Evolutionary conservation across 148 eudicot species (phyloP), one percentile per base, ranked within the genome.

Genomic region (Nyssa sinensis): DNA sequence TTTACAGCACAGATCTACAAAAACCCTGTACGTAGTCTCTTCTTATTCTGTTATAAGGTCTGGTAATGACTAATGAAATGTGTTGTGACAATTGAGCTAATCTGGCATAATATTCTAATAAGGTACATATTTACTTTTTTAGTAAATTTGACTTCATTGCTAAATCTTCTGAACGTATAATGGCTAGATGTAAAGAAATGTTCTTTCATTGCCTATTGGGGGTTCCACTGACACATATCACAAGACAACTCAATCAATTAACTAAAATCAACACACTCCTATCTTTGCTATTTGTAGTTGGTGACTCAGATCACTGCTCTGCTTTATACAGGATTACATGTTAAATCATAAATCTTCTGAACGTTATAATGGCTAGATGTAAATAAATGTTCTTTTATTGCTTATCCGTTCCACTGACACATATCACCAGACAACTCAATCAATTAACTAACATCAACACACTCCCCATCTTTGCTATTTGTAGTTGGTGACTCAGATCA

Each of bases 1-100:
- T 67, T 67, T 86, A 79, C 75, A 62, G 84, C 58, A 85, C 88
- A 35, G 85, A 85, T 62, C 66, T 77, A 32, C 55, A 64, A 67
- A 77, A 75, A 41, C 71, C 79, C 86, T n/a, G 93, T 91, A 83
- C 74, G 39, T 70, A 60, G 27, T 12, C 74, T n/a, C 70, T 62
- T 51, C 27, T n/a, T n/a, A 7, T 25, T 64, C 3, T 64, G 28
- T 25, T 69, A 13, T 35, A 31, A 63, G 47, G 33, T 41, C 57
- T 32, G 13, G 29, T 24, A 32, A 67, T 30, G 63, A 72, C n/a
- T n/a, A n/a, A n/a, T n/a, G n/a, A 68, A 68, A 66, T 60, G 53
- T 19, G 2, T 53, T 53, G n/a, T 55, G 2, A 55, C 59, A 55
- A 7, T 49, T 23, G 12, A 28, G 59, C 30, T 60, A 53, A 47